Base-by-base conservation (phyloP, 768 basidiomycete species). In the Mycena vitilis region DNA sequence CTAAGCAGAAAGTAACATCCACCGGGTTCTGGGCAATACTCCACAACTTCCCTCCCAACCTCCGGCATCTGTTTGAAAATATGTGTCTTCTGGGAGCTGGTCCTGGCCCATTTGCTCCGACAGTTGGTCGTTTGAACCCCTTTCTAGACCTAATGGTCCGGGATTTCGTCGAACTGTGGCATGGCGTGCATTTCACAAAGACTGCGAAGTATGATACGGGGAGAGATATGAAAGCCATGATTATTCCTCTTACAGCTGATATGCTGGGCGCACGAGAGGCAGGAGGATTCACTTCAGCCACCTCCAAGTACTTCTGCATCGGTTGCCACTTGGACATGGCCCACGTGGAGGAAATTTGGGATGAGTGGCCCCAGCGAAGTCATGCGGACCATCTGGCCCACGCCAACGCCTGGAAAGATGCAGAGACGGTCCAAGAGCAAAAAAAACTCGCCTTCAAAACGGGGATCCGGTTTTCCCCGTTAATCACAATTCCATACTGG, bases 401-500 rank as follows among this genome's bases (percentile, higher is more conserved):
- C 48, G 63, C 63, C 72, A 73, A 22, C 16, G 58, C 57, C 6
- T 80, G 76, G 76, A 60, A 63, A 58, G 61, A 75, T 65, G 75
- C 79, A 2, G 22, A 44, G 1, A 73, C 45, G 37, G 37, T 47
- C 34, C 59, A 16, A 2, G 65, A 75, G 23, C 75, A 71, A 25
- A 56, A 73, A 6, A 59, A 57, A 12, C 34, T 78, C 5, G 77
- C 72, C 22, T 56, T 73, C 18, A 42, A 60, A 2, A 59, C 71
- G 53, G 78, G 79, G 2, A 55, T 78, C 16, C 71, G 80, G 9
- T 80, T 74, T 73, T 75, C 78, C 1, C 69, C 72, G n/a, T 66
- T 85, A 2, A 69, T 80, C 4, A 59, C 75, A 0, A 76, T 86
- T 4, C 77, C 78, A 0, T 85, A 85, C 65, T 85, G 82, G 78